These are phyloP conservation scores for Chalaropsis thielavioides DNA, from an alignment of 2,329 filamentous ascomycete species.

Conservation along the genomic window DNA sequence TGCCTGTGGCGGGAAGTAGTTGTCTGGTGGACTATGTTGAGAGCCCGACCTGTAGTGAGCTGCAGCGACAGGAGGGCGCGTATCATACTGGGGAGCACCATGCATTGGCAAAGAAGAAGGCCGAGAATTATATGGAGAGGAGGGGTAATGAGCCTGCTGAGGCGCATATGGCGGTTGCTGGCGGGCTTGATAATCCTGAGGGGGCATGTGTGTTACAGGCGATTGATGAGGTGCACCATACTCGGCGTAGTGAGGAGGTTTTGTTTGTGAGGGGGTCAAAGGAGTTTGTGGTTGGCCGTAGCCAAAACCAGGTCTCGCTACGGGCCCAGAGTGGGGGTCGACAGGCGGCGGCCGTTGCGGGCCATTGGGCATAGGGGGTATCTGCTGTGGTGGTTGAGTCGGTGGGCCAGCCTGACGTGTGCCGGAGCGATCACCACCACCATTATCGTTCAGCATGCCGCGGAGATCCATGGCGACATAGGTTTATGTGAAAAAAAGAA, in stretches of 20 bases:
- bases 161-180: constrained; percentile 19
- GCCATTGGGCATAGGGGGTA: constrained; percentile 21
- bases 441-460: constrained; percentile 40
- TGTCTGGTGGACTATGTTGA: not conserved
- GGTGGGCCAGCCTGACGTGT: constrained; percentile 21
- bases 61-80: not conserved
- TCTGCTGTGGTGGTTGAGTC: constrained; percentile 18
- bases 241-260: constrained; percentile 35
- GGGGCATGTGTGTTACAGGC: constrained; percentile 31
- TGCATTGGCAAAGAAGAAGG: constrained; percentile 1
- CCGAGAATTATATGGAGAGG: constrained; percentile 10
- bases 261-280: constrained; percentile 18
- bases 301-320: constrained; percentile 19
- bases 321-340: constrained; percentile 21
- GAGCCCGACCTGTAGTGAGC: not conserved
- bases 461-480: constrained; percentile 35
- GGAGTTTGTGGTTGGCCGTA: constrained; percentile 19
- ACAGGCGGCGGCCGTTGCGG: constrained; percentile 8
- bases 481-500: not conserved
- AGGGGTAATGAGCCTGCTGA: constrained; percentile 18
- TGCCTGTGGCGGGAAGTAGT: constrained; percentile 5
- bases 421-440: constrained; percentile 28
- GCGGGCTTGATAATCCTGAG: constrained; percentile 31
- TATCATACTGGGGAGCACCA: not conserved
- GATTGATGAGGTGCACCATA: constrained; percentile 28